These are phyloP conservation scores for Durusdinium trenchii DNA, from an alignment of 73 alveolate species.

Conservation along the genomic window DNA sequence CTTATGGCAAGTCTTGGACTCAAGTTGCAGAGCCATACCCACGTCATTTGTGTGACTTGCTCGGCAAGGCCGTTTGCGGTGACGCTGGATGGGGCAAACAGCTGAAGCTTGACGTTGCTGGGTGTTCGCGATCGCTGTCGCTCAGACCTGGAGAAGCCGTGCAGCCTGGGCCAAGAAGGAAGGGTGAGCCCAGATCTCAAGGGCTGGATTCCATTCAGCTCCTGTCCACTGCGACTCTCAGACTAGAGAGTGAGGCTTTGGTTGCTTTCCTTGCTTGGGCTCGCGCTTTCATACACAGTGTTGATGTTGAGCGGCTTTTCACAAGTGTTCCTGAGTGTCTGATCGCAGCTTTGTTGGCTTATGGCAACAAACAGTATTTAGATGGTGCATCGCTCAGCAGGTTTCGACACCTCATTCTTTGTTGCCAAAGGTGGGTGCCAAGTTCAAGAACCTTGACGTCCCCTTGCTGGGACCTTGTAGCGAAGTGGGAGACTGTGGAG, in stretches of 20 bases:
- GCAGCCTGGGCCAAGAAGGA: not conserved
- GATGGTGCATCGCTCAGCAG: not conserved
- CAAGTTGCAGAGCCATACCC: not conserved
- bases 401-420: not conserved
- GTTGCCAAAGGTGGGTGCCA: not conserved
- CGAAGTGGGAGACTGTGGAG: not conserved
- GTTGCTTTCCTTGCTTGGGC: not conserved
- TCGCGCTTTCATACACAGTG: not conserved
- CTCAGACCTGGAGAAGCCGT: not conserved
- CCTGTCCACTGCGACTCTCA: not conserved
- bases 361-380: not conserved
- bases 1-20: not conserved
- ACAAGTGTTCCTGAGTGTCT: not conserved
- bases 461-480: not conserved
- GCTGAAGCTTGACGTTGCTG: not conserved
- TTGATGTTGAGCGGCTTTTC: not conserved
- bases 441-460: not conserved
- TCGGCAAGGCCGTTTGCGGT: not conserved
- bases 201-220: not conserved
- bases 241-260: not conserved
- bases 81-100: not conserved
- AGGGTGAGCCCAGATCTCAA: not conserved
- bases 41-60: not conserved
- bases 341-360: not conserved
- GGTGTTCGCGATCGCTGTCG: not conserved